phyloP scores from a whole-genome alignment of 345 rosid genomes.

The Boechera retrofracta region DNA sequence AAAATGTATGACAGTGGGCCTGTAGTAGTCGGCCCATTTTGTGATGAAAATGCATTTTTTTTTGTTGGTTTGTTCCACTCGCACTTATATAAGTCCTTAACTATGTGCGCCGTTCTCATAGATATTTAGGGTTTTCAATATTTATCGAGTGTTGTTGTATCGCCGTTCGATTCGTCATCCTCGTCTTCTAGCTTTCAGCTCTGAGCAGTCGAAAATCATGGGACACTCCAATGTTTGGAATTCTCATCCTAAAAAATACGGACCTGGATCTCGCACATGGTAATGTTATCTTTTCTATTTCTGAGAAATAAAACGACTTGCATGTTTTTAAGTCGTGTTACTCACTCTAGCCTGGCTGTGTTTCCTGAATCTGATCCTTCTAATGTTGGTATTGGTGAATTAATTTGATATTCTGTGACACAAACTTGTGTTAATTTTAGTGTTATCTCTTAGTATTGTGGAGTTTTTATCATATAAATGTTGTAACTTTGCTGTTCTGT shows the following conservation, averaged over 20 bases:
- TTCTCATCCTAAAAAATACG: conserved; percentile 39
- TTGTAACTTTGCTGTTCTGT: background rate
- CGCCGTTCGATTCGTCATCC: conserved; percentile 17
- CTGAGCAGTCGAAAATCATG: conserved; percentile 13
- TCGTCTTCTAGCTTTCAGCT: conserved; percentile 1
- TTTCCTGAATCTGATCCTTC: background rate
- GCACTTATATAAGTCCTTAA: background rate
- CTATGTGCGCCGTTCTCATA: background rate
- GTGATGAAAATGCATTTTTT: background rate
- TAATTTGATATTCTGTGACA: background rate
- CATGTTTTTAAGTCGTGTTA: background rate
- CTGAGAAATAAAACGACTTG: background rate
- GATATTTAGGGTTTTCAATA: conserved; percentile 9
- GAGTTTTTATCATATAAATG: background rate
- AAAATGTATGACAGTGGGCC: background rate
- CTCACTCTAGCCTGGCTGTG: background rate
- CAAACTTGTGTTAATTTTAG: background rate
- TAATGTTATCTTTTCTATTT: conserved; percentile 7
- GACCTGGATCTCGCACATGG: conserved; percentile 44
- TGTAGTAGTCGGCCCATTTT: background rate
- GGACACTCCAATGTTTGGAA: conserved; percentile 33
- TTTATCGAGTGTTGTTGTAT: background rate
- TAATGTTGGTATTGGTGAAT: background rate
- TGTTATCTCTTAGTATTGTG: background rate
- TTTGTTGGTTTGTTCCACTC: background rate